Percentiles rank a stretch among this genome's conserved stretches.
These are phyloP conservation scores for Leccinum truebloodii DNA, from an alignment of 768 basidiomycete genomes.

Conservation along the genomic window DNA sequence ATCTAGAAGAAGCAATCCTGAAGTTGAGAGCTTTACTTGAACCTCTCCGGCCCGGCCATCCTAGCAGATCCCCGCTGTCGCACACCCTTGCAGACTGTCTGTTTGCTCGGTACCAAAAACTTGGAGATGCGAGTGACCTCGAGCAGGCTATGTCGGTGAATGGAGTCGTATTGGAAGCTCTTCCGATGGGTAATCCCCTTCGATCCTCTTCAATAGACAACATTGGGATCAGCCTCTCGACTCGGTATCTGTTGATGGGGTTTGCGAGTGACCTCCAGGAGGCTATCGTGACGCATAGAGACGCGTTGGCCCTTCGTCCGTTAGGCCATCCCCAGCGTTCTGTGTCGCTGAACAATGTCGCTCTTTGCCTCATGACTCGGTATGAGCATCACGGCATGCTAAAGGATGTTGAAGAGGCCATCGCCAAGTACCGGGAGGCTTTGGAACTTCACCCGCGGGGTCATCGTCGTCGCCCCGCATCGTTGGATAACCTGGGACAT, in stretches of 20 bases:
- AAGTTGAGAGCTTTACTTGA: background rate
- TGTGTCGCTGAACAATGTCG: background rate
- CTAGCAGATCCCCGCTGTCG: background rate
- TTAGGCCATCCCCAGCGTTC: slow-evolving; percentile 2
- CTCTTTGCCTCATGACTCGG: slow-evolving; percentile 1
- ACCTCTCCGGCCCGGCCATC: background rate
- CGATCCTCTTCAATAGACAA: slow-evolving; percentile 10
- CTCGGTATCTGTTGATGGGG: background rate
- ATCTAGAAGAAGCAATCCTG: slow-evolving; percentile 1
- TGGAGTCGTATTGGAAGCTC: background rate
- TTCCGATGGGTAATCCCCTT: slow-evolving; percentile 7
- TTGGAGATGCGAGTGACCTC: background rate
- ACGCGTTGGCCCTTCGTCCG: slow-evolving; percentile 2
- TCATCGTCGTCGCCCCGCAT: background rate
- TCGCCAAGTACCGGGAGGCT: background rate
- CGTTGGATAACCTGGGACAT: slow-evolving; percentile 1
- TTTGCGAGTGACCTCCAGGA: slow-evolving; percentile 17
- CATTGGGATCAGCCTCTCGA: slow-evolving; percentile 16
- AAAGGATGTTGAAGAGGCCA: background rate
- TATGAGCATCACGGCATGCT: background rate
- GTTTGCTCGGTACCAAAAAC: background rate
- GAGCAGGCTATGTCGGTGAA: background rate
- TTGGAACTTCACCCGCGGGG: background rate
- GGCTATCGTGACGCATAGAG: slow-evolving; percentile 17
- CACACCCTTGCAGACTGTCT: background rate